Conservation (phyloP, 164 flowering plant species). For the Kalanchoe fedtschenkoi region DNA sequence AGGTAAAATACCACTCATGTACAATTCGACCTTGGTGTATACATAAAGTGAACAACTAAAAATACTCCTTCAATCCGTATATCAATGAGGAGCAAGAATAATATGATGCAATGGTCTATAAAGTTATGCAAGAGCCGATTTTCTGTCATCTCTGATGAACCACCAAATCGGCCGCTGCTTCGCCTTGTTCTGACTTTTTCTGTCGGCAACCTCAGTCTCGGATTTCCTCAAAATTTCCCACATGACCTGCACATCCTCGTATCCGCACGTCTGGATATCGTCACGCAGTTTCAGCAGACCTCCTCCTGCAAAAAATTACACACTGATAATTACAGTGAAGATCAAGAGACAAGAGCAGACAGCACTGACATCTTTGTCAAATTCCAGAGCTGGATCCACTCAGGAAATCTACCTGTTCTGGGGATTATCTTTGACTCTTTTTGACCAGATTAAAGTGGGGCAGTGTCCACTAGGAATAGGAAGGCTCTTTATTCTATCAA, state of each 20-base stretch:
- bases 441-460: not conserved
- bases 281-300: slow-evolving; percentile 47
- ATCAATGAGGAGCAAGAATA: no score
- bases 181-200: slow-evolving; percentile 2
- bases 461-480: not conserved
- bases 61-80: no score
- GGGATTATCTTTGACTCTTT: not conserved
- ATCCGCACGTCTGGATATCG: slow-evolving; percentile 53
- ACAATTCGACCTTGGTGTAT: no score
- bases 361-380: no score
- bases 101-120: not conserved
- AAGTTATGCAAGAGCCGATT: not conserved
- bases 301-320: no score
- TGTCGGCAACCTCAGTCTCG: slow-evolving; percentile 16
- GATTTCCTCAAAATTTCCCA: slow-evolving; percentile 57
- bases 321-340: no score
- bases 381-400: slow-evolving; percentile 1
- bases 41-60: no score
- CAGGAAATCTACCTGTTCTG: not conserved
- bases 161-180: slow-evolving; percentile 21
- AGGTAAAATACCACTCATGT: no score
- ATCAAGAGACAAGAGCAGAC: no score
- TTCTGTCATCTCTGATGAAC: not conserved
- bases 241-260: slow-evolving; percentile 59
- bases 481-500: not conserved